Percentiles rank a stretch among this genome's conserved stretches.
These are phyloP conservation scores for Gillenia trifoliata DNA, from an alignment of 306 rosid species.

Conservation along the genomic window DNA sequence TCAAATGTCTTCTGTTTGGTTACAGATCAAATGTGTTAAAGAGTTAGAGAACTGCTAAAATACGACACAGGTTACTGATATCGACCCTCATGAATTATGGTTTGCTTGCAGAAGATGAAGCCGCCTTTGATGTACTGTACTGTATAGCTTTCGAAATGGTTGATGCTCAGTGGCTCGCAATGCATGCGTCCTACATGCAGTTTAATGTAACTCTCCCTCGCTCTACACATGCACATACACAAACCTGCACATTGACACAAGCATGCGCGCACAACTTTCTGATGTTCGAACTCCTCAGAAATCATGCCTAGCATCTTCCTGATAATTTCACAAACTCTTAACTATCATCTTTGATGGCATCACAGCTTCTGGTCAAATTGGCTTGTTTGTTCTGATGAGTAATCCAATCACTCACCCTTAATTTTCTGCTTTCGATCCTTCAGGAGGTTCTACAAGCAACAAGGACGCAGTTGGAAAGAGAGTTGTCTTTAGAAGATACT, in stretches of 20 bases:
- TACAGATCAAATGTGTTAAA: conserved; percentile 1
- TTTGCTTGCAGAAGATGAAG: conserved; percentile 70
- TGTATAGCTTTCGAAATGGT: conserved; percentile 88
- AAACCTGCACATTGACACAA: background rate
- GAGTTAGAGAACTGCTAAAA: background rate
- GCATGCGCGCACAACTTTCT: background rate
- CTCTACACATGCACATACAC: background rate
- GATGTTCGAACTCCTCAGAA: too few species aligned
- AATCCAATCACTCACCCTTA: background rate
- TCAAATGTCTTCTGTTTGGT: conserved; percentile 1
- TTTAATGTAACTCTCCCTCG: conserved; percentile 66
- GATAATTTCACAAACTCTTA: too few species aligned
- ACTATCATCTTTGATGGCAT: too few species aligned
- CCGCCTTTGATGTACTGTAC: conserved; percentile 69
- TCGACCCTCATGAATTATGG: background rate
- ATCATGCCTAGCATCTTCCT: too few species aligned
- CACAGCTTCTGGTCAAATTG: background rate
- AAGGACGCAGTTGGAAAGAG: conserved; percentile 76
- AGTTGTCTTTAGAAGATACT: conserved; percentile 77
- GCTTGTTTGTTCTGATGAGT: background rate
- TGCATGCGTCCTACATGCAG: conserved; percentile 93
- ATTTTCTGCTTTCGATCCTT: conserved; percentile 21
- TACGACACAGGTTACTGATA: background rate
- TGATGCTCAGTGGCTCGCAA: conserved; percentile 98
- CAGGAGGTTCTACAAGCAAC: conserved; percentile 89